Evolutionary conservation across 495 filamentous ascomycete species (phyloP), one percentile per base, ranked within the genome.

Genomic region (Aspergillus panamensis): DNA sequence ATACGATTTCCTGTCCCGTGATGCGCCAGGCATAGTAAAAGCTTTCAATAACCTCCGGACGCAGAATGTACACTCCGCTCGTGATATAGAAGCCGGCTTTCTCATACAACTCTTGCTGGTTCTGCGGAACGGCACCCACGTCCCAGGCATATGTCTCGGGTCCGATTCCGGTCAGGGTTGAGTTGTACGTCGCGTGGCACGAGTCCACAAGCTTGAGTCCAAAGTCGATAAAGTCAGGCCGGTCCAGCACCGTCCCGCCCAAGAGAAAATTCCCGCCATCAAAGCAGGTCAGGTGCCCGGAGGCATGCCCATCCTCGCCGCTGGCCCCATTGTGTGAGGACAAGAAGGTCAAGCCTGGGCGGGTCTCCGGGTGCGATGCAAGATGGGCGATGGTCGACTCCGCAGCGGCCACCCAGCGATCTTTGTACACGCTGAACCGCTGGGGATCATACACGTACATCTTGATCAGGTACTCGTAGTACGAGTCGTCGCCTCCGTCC

Each of bases 391-490:
- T 90, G 20, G 85, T 85, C 3, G 87, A 91, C 58, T 95, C 86
- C 19, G 86, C 89, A 6, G 92, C 92, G 3, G 75, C 66, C 20
- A 90, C 76, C 91, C 92, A 96, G 55, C 86, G 82, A 60, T 91
- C 85, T 56, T 76, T 80, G 73, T 91, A 91, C 1, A 66, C 32
- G 9, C 53, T 72, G 61, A 87, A 95, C 8, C 84, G 81, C 33
- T 70, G 53, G 10, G 86, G 79, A 66, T 92, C 87, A 66, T 96
- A 96, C 59, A 95, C 72, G 63, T 86, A 95, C 89, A 94, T 93
- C 78, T 96, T 96, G 69, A 96, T 87, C 21, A 96, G 80, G 62
- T 96, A 96, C 74, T 96, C 91, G 70, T 96, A 96, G 74, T 86
- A 94, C 21, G 84, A 88, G 71, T 96, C 92, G 44, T 81, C 82